A percentile compares a stretch with the other conserved stretches of the same genome.
phyloP scores from a whole-genome alignment of 768 basidiomycete species.

The Kwoniella sp. region DNA sequence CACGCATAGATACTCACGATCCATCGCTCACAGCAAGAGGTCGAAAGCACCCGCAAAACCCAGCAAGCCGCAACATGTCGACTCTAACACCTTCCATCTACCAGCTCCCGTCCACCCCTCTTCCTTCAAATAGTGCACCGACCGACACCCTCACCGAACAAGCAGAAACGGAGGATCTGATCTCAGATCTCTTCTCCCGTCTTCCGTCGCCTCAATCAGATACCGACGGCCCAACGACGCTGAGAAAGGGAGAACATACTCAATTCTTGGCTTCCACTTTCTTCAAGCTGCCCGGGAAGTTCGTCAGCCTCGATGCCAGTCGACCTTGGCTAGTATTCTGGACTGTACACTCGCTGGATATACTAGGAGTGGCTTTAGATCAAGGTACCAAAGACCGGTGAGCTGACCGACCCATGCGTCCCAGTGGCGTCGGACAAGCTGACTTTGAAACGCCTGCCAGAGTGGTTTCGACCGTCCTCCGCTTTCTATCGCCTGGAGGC shows the following conservation, averaged over 20 bases:
- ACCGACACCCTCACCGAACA: slow-evolving; percentile 72
- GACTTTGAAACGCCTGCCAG: slow-evolving; percentile 57
- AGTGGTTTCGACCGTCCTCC: slow-evolving; percentile 75
- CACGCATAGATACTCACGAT: no score
- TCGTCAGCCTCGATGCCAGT: slow-evolving; percentile 84
- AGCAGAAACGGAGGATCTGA: slow-evolving; percentile 62
- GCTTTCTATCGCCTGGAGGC: slow-evolving; percentile 80
- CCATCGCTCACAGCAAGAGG: no score
- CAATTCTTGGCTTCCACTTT: slow-evolving; percentile 72
- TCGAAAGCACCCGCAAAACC: not conserved
- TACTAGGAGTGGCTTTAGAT: slow-evolving; percentile 77
- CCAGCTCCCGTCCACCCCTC: slow-evolving; percentile 31
- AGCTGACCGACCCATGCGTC: not conserved
- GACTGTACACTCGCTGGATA: slow-evolving; percentile 80
- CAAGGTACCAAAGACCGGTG: slow-evolving; percentile 75
- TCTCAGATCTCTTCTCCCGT: slow-evolving; percentile 28
- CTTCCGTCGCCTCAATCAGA: slow-evolving; percentile 18
- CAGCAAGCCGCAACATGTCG: slow-evolving; percentile 16
- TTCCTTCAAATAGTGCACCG: slow-evolving; percentile 61
- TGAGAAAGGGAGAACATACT: slow-evolving; percentile 69
- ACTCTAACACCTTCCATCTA: slow-evolving; percentile 44
- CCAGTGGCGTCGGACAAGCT: not conserved
- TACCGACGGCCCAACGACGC: slow-evolving; percentile 49
- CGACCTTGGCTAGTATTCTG: slow-evolving; percentile 96
- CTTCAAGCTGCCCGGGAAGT: slow-evolving; percentile 78